Base-by-base conservation (phyloP, 202 grass and related monocot genomes). In the Carex sylvatica region DNA sequence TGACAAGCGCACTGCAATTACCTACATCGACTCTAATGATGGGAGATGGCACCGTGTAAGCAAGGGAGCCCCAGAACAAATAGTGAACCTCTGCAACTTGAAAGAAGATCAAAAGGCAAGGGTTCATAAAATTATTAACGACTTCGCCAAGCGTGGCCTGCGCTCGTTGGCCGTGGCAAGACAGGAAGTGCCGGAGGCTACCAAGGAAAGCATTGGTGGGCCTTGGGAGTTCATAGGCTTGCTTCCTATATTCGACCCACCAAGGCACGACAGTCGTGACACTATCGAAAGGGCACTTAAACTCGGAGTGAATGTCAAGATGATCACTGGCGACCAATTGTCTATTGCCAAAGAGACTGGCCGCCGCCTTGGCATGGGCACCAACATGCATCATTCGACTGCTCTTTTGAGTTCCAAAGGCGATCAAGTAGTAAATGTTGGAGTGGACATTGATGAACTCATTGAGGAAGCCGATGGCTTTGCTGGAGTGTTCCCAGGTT, bases 381-480 rank as follows among this genome's bases (percentile, higher is more conserved):
- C 79, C 61, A 97, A 97, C 88, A 94, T 97, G 92, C 89, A 97
- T 66, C 94, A 92, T 3, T 94, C 92, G 4, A 89, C 92, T 9
- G 86, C 83, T 12, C 87, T 97, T 42, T 87, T 97, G 5, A 86
- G 88, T 1, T 84, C 92, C 51, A 90, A 89, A 62, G 77, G 59
- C 65, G 64, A 46, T 59, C 58, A n/a, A 49, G 38, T 35, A 51
- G 3, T 38, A 20, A 33, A 23, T 16, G 4, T 2, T 82, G 90
- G 90, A 0, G 64, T 97, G 3, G 85, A 81, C 40, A 78, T 97
- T 16, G 92, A 97, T 64, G 91, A 97, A 79, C 91, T 97, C 9
- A 97, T 97, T 62, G 94, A 97, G 88, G 91, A 91, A 77, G 94
- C 94, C 0, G 94, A 97, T 78, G 94, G 94, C 3, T 97, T 94